Percentiles rank a stretch among this genome's conserved stretches.
phyloP scores from a whole-genome alignment of 345 rosid species.

The Populus tremula region DNA sequence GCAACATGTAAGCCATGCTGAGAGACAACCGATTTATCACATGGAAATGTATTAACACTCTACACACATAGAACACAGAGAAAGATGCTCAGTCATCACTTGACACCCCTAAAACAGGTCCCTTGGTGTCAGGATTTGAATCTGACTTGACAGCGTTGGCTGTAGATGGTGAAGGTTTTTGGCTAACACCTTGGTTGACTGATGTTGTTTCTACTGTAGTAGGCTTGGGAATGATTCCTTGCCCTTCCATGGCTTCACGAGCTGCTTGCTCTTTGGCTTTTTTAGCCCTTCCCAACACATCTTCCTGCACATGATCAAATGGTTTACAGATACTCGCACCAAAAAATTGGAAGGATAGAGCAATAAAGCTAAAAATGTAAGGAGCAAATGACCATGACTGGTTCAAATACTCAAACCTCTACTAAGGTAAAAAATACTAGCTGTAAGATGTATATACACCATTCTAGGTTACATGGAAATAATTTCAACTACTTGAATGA shows the following conservation, averaged over 20 bases:
- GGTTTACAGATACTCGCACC: not conserved
- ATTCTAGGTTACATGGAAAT: too few species aligned
- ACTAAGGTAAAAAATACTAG: too few species aligned
- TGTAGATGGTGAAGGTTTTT: constrained; percentile 20
- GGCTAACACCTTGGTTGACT: constrained; percentile 1
- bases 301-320: constrained; percentile 47
- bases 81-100: constrained; percentile 9
- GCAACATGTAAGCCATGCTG: too few species aligned
- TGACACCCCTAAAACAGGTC: constrained; percentile 15
- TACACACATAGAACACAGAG: not conserved
- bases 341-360: not conserved
- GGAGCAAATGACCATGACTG: too few species aligned
- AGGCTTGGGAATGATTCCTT: constrained; percentile 44
- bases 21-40: too few species aligned
- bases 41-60: too few species aligned
- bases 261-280: constrained; percentile 81
- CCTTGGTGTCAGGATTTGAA: constrained; percentile 13
- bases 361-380: not conserved
- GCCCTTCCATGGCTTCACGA: constrained; percentile 58
- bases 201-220: constrained; percentile 17
- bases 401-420: not conserved
- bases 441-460: too few species aligned
- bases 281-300: constrained; percentile 75
- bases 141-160: constrained; percentile 4
- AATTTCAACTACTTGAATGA: too few species aligned